phyloP scores from a whole-genome alignment of 768 basidiomycete species.

The Phlebiopsis flavidoalba region DNA sequence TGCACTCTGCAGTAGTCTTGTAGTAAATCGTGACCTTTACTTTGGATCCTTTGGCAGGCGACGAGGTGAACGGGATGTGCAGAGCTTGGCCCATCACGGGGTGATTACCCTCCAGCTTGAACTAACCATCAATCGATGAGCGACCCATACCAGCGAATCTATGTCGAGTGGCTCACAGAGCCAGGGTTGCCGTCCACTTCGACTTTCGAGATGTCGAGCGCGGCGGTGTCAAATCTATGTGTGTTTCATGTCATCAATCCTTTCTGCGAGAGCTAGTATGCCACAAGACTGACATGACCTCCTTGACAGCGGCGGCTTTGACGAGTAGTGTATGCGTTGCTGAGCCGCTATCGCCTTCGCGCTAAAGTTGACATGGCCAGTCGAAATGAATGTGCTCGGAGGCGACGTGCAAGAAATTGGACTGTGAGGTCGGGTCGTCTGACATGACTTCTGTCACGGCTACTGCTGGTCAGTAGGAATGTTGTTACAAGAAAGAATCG shows the following conservation, averaged over 20 bases:
- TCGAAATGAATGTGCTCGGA: slow-evolving; percentile 68
- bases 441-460: background rate
- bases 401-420: slow-evolving; percentile 69
- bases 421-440: slow-evolving; percentile 65
- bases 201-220: slow-evolving; percentile 53
- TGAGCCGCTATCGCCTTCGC: slow-evolving; percentile 50
- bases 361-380: slow-evolving; percentile 76
- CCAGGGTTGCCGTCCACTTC: slow-evolving; percentile 45
- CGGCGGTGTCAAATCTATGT: slow-evolving; percentile 67
- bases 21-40: slow-evolving; percentile 56
- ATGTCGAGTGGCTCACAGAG: background rate
- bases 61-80: slow-evolving; percentile 47
- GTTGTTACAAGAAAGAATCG: too few species aligned
- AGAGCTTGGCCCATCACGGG: slow-evolving; percentile 76
- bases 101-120: slow-evolving; percentile 50
- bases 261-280: background rate
- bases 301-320: slow-evolving; percentile 44
- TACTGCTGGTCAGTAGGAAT: too few species aligned
- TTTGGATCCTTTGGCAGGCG: slow-evolving; percentile 36
- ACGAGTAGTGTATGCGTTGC: slow-evolving; percentile 59
- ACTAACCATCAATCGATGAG: slow-evolving; percentile 30
- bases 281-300: slow-evolving; percentile 50
- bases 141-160: background rate
- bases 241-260: background rate
- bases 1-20: slow-evolving; percentile 65